Evolutionary conservation across 192 early-diverging fungal species (phyloP), one percentile per base, ranked within the genome.

Genomic region (Rhizophagus prolifer): DNA sequence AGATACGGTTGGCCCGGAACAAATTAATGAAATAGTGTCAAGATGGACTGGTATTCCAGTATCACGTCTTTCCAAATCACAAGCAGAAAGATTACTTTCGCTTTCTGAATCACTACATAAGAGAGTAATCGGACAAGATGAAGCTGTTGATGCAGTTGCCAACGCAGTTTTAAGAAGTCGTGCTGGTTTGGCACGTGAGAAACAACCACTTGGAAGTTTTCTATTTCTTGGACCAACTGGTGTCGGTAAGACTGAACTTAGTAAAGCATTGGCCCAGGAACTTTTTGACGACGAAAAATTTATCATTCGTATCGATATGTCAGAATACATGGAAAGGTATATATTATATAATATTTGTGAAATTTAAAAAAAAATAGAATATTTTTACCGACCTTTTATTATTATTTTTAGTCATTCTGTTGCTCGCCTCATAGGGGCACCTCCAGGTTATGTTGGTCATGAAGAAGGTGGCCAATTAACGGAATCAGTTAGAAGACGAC

Each of bases 41-140:
- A 86, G 95, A 5, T 97, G 95, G 96, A 99, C 98, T 9, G 96
- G 96, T 21, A 99, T 99, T 62, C 98, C 98, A 0, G 95, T 98
- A 34, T 89, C 93, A 79, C 84, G 91, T 21, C 87, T 99, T 73
- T 92, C 88, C 75, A 95, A 95, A 82, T 89, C 90, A 38, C 93
- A 98, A 81, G 87, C 91, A 9, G 94, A 96, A 28, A 91, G 95
- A 38, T 83, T 99, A 47, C 84, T 99, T 66, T 75, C 90, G 23
- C 85, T 99, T 58, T 88, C 85, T 3, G 86, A 90, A n/a, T 82
- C 88, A n/a, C 84, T 99, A 36, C 88, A 91, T 69, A 87, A 94
- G 80, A 87, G 92, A 12, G 96, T 99, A 2, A 90, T 98, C 31
- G 98, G 98, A 4, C 98, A 99, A 79, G 88, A 94, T 59, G 88